Percentiles rank a stretch among this genome's conserved stretches.
These are phyloP conservation scores for Periconia sp. DNA, from an alignment of 2,329 filamentous ascomycete species.

Conservation along the genomic window DNA sequence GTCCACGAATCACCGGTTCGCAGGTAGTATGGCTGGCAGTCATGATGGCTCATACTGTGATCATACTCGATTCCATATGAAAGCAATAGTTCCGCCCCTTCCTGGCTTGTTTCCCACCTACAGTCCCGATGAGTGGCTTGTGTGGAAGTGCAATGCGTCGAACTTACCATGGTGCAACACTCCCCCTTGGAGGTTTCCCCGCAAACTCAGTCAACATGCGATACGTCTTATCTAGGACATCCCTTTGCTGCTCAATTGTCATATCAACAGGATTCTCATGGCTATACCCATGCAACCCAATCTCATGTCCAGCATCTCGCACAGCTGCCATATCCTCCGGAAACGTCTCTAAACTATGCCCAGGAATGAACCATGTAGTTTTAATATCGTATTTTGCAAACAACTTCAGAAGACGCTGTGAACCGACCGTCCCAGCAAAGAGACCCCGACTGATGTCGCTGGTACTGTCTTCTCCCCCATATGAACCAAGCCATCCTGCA, in stretches of 20 bases:
- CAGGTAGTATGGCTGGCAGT: conserved; percentile 69
- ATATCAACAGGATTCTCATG: conserved; percentile 77
- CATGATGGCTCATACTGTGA: conserved; percentile 70
- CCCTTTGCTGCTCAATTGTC: conserved; percentile 75
- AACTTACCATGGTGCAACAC: conserved; percentile 69
- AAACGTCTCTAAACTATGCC: conserved; percentile 68
- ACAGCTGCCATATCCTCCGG: conserved; percentile 67
- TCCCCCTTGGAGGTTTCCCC: conserved; percentile 72
- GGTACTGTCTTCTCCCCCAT: conserved; percentile 73
- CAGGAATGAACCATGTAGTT: conserved; percentile 65
- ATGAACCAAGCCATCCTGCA: conserved; percentile 76
- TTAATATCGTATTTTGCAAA: conserved; percentile 76
- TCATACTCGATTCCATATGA: conserved; percentile 74
- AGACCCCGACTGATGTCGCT: conserved; percentile 74
- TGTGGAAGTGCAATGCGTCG: conserved; percentile 68
- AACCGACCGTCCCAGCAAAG: conserved; percentile 71
- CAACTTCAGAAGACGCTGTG: conserved; percentile 69
- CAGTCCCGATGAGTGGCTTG: not conserved
- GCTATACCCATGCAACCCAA: conserved; percentile 72
- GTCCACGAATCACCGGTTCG: conserved; percentile 70
- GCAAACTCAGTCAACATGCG: conserved; percentile 72
- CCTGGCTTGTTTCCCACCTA: conserved; percentile 74
- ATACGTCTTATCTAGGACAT: conserved; percentile 77
- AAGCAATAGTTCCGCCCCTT: conserved; percentile 69
- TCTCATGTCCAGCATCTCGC: conserved; percentile 69